Evolutionary conservation across 2,329 filamentous ascomycete genomes (phyloP).

Genomic region (Cryphonectria japonica): DNA sequence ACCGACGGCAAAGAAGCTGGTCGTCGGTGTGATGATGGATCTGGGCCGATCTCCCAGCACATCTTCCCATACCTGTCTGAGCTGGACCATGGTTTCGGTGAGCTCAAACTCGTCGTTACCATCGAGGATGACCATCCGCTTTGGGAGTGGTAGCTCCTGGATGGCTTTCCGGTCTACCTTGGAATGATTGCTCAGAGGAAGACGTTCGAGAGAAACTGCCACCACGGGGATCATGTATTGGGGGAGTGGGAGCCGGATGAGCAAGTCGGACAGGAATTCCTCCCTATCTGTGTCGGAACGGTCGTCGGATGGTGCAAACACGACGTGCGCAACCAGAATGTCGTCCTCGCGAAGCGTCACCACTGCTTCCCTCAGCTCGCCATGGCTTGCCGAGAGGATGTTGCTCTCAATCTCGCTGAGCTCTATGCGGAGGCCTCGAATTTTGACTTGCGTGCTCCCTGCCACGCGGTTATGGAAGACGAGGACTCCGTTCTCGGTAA

Average conservation of each 20-base stretch:
- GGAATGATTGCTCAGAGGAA: constrained; percentile 32
- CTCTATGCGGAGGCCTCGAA: constrained; percentile 40
- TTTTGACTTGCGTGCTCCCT: constrained; percentile 51
- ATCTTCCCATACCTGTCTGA: neutral
- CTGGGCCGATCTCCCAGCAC: neutral
- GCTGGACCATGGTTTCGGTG: neutral
- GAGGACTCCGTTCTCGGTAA: constrained; percentile 41
- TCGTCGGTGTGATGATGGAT: neutral
- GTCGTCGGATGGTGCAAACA: neutral
- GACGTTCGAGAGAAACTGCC: neutral
- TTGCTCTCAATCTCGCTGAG: constrained; percentile 38
- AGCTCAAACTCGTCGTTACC: neutral
- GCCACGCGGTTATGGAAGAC: constrained; percentile 42
- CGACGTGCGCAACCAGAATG: neutral
- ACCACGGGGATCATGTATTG: neutral
- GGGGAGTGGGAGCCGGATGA: neutral
- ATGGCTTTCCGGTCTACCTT: constrained; percentile 42
- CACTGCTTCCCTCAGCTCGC: neutral
- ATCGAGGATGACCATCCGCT: neutral
- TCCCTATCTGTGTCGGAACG: neutral
- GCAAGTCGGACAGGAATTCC: neutral
- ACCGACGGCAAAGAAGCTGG: constrained; percentile 47
- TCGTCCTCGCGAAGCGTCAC: neutral
- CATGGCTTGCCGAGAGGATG: constrained; percentile 6
- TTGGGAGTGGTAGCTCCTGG: constrained; percentile 33